Percentiles rank a stretch among this genome's conserved stretches.
phyloP scores from a whole-genome alignment of 352 stramenopile species.

The Elongisporangium anandrum region DNA sequence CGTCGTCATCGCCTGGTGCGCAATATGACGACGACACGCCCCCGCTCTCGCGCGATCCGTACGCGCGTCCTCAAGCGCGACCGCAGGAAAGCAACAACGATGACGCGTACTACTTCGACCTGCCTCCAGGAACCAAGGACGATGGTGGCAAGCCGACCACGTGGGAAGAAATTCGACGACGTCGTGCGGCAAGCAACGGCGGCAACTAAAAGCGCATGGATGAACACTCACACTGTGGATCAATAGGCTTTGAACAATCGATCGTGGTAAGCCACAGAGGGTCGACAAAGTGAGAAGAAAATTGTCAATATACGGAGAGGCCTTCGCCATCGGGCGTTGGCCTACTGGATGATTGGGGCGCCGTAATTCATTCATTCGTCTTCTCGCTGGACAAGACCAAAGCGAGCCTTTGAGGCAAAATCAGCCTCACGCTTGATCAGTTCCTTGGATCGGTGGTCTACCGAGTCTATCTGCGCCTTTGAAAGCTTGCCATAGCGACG shows the following conservation, averaged over 20 bases:
- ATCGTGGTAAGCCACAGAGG: neutral
- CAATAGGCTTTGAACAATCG: neutral
- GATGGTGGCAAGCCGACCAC: conserved; percentile 38
- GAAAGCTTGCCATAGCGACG: conserved; percentile 33
- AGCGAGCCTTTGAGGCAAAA: conserved; percentile 42
- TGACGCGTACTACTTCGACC: conserved; percentile 47
- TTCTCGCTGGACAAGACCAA: conserved; percentile 19
- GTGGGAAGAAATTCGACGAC: conserved; percentile 76
- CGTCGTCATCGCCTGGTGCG: neutral
- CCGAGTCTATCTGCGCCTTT: conserved; percentile 15
- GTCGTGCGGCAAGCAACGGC: conserved; percentile 33
- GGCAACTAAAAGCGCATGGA: conserved; percentile 32
- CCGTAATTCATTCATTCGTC: neutral
- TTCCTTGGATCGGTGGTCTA: conserved; percentile 44
- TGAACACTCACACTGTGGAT: too few relatives aligned
- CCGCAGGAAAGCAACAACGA: conserved; percentile 20
- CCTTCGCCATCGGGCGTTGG: neutral
- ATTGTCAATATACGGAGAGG: neutral
- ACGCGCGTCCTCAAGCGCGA: conserved; percentile 12
- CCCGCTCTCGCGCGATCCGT: conserved; percentile 35
- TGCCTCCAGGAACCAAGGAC: conserved; percentile 16
- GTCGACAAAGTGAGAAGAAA: neutral
- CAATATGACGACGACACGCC: conserved; percentile 9
- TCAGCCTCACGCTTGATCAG: conserved; percentile 63
- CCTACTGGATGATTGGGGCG: too few relatives aligned